phyloP scores from a whole-genome alignment of 495 filamentous ascomycete genomes.

The Durotheca rogersii region DNA sequence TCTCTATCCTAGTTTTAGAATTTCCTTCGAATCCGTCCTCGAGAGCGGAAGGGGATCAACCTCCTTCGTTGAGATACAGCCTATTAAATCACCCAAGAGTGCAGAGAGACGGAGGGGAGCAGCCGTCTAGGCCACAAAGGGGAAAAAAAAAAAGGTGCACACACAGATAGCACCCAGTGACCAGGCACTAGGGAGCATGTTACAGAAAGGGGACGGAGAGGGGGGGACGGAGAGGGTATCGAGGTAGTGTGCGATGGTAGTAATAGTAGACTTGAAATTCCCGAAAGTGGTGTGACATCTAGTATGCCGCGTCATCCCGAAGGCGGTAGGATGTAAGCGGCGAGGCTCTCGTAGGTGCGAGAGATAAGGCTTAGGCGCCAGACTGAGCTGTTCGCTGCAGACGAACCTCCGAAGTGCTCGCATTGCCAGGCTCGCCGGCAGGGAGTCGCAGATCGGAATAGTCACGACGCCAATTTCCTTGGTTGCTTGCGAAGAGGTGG shows the following conservation, averaged over 20 bases:
- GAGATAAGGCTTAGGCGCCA: slow-evolving; percentile 21
- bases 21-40: too few relatives aligned
- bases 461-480: slow-evolving; percentile 20
- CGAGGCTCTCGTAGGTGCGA: slow-evolving; percentile 14
- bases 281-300: neutral
- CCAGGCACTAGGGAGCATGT: slow-evolving; percentile 13
- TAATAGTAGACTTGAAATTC: neutral
- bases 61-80: slow-evolving; percentile 3
- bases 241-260: slow-evolving; percentile 1
- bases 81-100: slow-evolving; percentile 18
- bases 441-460: slow-evolving; percentile 35
- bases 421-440: slow-evolving; percentile 9
- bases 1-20: too few relatives aligned
- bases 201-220: neutral
- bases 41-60: too few relatives aligned
- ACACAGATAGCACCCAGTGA: slow-evolving; percentile 6
- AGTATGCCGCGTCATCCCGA: slow-evolving; percentile 2
- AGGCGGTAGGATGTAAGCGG: neutral
- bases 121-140: slow-evolving; percentile 22
- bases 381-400: slow-evolving; percentile 32
- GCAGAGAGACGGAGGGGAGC: slow-evolving; percentile 2
- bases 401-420: slow-evolving; percentile 18
- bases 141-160: slow-evolving; percentile 5
- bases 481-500: slow-evolving; percentile 1
- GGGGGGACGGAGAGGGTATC: slow-evolving; percentile 14